Conservation (phyloP, 139 green algal species). For the Coelastrella sp. region DNA sequence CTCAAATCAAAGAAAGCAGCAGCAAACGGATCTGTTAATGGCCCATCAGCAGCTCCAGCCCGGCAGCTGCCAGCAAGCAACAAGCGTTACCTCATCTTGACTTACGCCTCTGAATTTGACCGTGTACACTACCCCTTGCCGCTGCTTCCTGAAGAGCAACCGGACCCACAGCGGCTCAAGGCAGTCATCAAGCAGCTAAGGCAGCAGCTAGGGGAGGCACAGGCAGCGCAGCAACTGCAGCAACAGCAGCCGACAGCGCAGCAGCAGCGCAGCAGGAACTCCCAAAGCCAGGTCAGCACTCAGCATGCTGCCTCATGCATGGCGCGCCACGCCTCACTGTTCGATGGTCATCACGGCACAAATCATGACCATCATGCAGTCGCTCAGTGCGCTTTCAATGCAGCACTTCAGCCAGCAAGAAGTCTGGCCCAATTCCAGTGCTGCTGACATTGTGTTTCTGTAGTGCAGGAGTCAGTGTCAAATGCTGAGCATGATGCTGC, state of each 20-base stretch:
- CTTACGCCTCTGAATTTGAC: constrained; percentile 93
- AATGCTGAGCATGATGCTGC: constrained; percentile 76
- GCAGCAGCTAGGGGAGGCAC: constrained; percentile 52
- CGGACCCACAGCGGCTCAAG: constrained; percentile 73
- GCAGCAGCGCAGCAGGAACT: constrained; percentile 34
- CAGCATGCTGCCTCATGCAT: no score
- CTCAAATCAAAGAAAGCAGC: constrained; percentile 74
- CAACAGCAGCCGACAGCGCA: background rate
- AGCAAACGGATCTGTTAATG: background rate
- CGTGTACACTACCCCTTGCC: constrained; percentile 93
- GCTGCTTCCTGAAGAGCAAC: constrained; percentile 78
- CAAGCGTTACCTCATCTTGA: constrained; percentile 95
- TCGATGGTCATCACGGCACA: no score
- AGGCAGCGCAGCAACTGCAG: constrained; percentile 47
- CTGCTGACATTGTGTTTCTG: background rate
- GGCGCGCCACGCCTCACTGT: no score
- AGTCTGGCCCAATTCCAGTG: no score
- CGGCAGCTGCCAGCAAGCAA: constrained; percentile 60
- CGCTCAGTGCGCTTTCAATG: no score
- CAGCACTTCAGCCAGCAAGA: no score
- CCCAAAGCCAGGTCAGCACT: background rate
- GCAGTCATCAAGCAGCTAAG: constrained; percentile 71
- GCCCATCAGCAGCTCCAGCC: background rate
- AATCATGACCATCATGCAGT: no score
- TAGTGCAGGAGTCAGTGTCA: no score